Base-by-base conservation (phyloP, 73 alveolate species). In the Tetrahymena borealis region DNA sequence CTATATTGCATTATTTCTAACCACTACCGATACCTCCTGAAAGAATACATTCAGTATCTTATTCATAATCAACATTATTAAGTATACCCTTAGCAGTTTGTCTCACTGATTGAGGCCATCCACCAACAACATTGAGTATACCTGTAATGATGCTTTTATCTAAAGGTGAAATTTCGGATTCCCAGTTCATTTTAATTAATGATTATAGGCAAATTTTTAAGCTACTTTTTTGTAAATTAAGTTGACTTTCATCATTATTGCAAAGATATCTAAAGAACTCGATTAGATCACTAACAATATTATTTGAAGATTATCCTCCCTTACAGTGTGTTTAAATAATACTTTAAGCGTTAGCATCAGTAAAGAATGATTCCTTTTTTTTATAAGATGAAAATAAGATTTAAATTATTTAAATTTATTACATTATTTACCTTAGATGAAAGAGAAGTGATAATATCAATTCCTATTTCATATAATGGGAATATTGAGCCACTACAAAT, bases 11-110 rank as follows among this genome's bases (percentile, higher is more conserved):
- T n/a, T 85, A 38, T 36, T 93, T 85, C 42, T 93, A 93, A 1
- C 95, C 95, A 85, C 94, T 38, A 28, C 40, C 78, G 7, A 79
- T 92, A 32, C 95, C 95, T 60, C 95, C 95, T 20, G 90, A 39
- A 3, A 60, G 15, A 13, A 60, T 35, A 60, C 85, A 60, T 60
- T 60, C 85, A 18, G 85, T 60, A 20, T 60, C 85, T 20, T 60
- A 60, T 60, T 60, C 85, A 28, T 60, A 31, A 79, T 37, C 38
- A 39, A 39, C 36, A 79, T 41, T 33, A 35, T 43, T 85, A 15
- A 32, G 32, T 32, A 38, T 36, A 33, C 40, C 77, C 39, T 90
- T 41, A 41, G 90, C 40, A 78, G 90, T 79, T 92, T 92, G 13
- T 78, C 92, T 39, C 32, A 78, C 37, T 60, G 90, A 42, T 35